Base-by-base conservation (phyloP, 1,139 yeast species). In the Sugiyamaella neomexicana region DNA sequence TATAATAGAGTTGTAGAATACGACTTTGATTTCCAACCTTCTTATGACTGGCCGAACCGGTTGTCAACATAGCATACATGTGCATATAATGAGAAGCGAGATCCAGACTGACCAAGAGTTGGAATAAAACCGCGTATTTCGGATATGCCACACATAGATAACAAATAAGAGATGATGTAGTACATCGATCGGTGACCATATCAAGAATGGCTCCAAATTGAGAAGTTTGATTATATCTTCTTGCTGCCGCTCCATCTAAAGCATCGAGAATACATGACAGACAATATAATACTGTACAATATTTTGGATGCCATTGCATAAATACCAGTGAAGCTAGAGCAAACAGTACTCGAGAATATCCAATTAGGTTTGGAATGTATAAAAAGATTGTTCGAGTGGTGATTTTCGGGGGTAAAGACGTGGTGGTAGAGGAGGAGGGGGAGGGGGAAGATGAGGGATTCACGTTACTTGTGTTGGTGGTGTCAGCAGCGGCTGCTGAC, bases 151-250 rank as follows among this genome's bases (percentile, higher is more conserved):
- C 84, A 63, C 95, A 82, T 58, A 95, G 77, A 71, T 82, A 93
- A 69, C 96, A 90, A 63, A 90, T 84, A 65, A 95, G 78, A 20
- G 96, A 87, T 12, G 96, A 82, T 0, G 99, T 95, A 25, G 99
- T 93, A 69, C 98, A 93, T 68, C 99, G 80, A 69, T 95, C 99
- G 29, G 99, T 93, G 37, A 95, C 98, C 99, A 95, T 95, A 72
- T 95, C 99, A 65, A 95, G 79, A 20, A 95, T 96, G 12, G 99
- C 98, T 36, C 99, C 99, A 65, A 90, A 89, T 62, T 82, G 80
- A 37, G 97, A 89, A 13, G 97, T 88, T 71, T 95, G 99, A 68
- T 87, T 82, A 70, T 77, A 89, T 65, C 80, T 81, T 59, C 99
- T 80, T 8, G 99, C 99, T 52, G 97, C 96, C 56, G 86, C 85